Base-by-base conservation (phyloP, 768 basidiomycete species). In the Russula abietina region DNA sequence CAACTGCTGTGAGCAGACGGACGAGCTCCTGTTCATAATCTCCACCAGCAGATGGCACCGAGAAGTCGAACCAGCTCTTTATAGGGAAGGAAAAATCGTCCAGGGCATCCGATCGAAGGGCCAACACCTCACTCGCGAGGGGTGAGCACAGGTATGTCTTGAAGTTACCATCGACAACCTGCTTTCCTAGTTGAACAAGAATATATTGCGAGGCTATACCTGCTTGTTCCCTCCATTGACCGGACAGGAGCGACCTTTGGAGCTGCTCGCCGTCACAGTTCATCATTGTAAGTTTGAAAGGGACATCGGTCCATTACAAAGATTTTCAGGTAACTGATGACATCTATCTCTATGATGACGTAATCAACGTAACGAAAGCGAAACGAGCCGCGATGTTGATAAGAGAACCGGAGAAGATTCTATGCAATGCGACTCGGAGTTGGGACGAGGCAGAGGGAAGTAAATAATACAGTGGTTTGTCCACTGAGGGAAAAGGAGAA, bases 1-100 rank as follows among this genome's bases (percentile, higher is more conserved):
- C 86, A 11, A 96, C 79, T 0, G 84, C 92, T 11, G 93, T 66
- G 12, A 83, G 73, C 43, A 98, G 76, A 33, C 80, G 80, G 41
- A 79, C 63, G 24, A 87, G 69, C 71, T 89, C 89, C 43, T 74
- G 74, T 48, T 81, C 80, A 16, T 72, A 68, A 2, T 74, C 73
- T 54, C 77, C 74, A 4, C 70, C 50, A 10, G 70, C 65, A n/a
- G 73, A 62, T 5, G 72, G 57, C 11, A 69, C 65, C 3, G 70
- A 53, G 66, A 78, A 76, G 17, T 62, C 54, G 60, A 78, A 70
- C 66, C 77, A 72, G 57, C 65, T 65, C 32, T 73, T 70, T 58
- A 82, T 77, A 19, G 80, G 71, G 16, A 77, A 71, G 22, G 49
- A 46, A 61, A 78, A 69, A 45, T 79, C 61, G 55, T 70, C 68